phyloP scores from a whole-genome alignment of 2,329 filamentous ascomycete genomes.

The Trichoderma sp. region DNA sequence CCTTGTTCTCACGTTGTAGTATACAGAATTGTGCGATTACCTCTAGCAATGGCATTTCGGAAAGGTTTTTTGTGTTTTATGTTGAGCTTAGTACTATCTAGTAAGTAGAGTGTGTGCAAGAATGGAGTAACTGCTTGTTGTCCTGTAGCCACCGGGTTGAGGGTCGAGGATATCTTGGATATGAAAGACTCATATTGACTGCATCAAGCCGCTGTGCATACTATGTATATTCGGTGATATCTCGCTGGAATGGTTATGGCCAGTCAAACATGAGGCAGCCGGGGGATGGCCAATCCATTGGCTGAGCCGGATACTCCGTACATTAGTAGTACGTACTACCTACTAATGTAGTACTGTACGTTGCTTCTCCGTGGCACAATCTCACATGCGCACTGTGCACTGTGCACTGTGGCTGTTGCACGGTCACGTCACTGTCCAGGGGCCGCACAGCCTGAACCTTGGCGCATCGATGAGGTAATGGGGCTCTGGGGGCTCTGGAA shows the following conservation, averaged over 20 bases:
- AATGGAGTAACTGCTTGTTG: conserved; percentile 1
- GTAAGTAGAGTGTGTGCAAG: not conserved
- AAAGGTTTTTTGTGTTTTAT: not conserved
- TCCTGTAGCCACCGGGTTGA: not conserved
- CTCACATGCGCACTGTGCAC: not conserved
- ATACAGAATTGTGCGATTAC: conserved; percentile 27
- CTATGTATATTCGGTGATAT: not conserved
- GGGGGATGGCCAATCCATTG: not conserved
- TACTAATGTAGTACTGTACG: no score
- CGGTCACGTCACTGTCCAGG: conserved; percentile 14
- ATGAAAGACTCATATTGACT: no score
- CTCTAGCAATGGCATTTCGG: conserved; percentile 25
- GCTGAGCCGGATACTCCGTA: no score
- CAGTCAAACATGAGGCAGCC: not conserved
- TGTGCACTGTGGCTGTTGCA: not conserved
- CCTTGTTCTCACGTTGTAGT: conserved; percentile 23
- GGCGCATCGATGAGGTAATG: conserved; percentile 15
- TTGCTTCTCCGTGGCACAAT: not conserved
- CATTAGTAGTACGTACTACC: no score
- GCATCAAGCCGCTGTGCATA: not conserved
- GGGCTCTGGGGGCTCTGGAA: not conserved
- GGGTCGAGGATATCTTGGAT: not conserved
- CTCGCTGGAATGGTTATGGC: not conserved
- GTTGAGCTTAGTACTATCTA: not conserved
- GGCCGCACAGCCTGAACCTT: not conserved